A percentile compares a stretch with the other conserved stretches of the same genome.
Evolutionary conservation across 129 eudicot species (phyloP).

Genomic region (Tanacetum coccineum): DNA sequence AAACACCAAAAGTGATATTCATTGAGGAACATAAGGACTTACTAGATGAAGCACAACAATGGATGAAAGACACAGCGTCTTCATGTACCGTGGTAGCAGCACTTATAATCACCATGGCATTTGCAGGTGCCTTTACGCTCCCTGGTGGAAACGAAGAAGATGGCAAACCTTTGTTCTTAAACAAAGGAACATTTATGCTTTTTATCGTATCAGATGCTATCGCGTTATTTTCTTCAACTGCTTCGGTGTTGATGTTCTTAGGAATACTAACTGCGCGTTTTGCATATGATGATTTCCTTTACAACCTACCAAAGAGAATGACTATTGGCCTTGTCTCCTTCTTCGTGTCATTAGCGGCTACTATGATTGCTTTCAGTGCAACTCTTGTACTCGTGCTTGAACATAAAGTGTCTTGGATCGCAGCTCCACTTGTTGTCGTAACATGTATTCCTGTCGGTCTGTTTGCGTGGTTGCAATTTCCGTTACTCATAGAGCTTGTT

Average conservation of each 20-base stretch:
- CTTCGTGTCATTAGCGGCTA: conserved; percentile 21
- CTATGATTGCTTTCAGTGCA: conserved; percentile 24
- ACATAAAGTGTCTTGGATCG: conserved; percentile 18
- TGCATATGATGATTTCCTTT: conserved; percentile 18
- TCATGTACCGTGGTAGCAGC: conserved; percentile 31
- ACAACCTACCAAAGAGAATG: conserved; percentile 22
- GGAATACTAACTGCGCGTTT: conserved; percentile 26
- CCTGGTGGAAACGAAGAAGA: conserved; percentile 24
- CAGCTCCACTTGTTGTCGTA: conserved; percentile 10
- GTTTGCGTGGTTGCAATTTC: conserved; percentile 17
- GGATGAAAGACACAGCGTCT: conserved; percentile 29
- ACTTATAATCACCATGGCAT: conserved; percentile 30
- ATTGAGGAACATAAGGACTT: conserved; percentile 12
- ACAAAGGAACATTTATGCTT: conserved; percentile 7
- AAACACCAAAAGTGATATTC: conserved; percentile 18
- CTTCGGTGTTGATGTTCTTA: conserved; percentile 27
- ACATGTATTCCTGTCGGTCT: conserved; percentile 18
- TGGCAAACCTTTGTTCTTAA: conserved; percentile 18
- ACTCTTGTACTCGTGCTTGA: conserved; percentile 19
- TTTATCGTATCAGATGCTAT: conserved; percentile 22
- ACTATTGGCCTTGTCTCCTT: conserved; percentile 23
- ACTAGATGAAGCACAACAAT: conserved; percentile 16
- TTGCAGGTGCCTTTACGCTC: conserved; percentile 21
- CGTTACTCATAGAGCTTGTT: conserved; percentile 15
- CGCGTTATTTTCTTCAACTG: conserved; percentile 23